Base-by-base conservation (phyloP, 345 rosid genomes). In the Salix dunnii region DNA sequence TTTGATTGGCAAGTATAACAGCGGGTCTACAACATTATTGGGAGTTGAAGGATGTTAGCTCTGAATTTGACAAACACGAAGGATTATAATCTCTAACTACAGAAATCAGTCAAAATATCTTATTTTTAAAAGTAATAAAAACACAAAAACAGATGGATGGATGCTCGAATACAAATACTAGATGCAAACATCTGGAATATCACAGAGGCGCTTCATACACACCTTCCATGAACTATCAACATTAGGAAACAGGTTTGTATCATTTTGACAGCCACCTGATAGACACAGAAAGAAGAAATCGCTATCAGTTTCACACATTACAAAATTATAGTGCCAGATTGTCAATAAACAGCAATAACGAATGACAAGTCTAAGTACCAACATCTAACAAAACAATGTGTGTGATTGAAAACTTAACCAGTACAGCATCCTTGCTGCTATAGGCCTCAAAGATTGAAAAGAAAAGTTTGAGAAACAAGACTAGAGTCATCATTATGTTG, bases 141-240 rank as follows among this genome's bases (percentile, higher is more conserved):
- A 35, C 11, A 21, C 23, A 18, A 2, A 51, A 30, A 13, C 30
- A 18, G 7, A 49, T 30, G 48, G 18, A 58, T 58, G 62, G 27
- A 58, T 58, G 62, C 28, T n/a, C 25, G 0, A 23, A n/a, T n/a
- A 58, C 25, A n/a, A 58, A 58, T n/a, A 58, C 62, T 11, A 58
- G 11, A 53, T n/a, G 28, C 28, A 55, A 53, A 74, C 42, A 27
- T 71, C 64, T 61, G 25, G 55, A 72, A 25, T n/a, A 73, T 53
- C 1, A 67, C 20, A 76, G n/a, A 61, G 73, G 46, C 70, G 27
- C 23, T 40, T 35, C 65, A 66, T 14, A 73, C 90, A 12, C 91
- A 95, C 99, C 79, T 91, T 95, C 97, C 99, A 95, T 67, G 92
- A 80, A 82, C 97, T 93, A 76, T 93, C 91, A 14, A 92, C 96